Base-by-base conservation (phyloP, 2,329 filamentous ascomycete species). In the Cordyceps militaris region DNA sequence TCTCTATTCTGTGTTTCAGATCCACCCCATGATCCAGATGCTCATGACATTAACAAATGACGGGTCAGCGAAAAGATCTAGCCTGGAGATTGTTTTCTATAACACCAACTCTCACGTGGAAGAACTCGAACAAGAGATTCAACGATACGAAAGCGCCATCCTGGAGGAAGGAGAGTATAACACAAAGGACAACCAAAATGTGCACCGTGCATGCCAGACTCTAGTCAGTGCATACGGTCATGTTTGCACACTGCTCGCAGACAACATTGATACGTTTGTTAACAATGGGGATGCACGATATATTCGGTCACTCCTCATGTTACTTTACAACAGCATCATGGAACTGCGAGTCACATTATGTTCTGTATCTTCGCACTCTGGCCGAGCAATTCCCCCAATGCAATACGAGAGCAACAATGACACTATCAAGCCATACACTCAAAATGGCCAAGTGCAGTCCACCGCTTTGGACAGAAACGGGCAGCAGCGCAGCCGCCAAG, bases 271-370 rank as follows among this genome's bases (percentile, higher is more conserved):
- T 65, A 79, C 79, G 1, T 82, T 87, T 65, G 77, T 87, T 57
- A 78, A 84, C 63, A 85, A 86, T 58, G 82, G 82, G 60, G 84
- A 87, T 63, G 82, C 84, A 23, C 79, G 84, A 60, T 87, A 87
- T 66, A 84, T 87, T 65, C 82, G 84, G 48, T 84, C 82, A 3
- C 76, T 87, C 63, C 70, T 87, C 64, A 76, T 85, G 68, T 76
- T 83, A 62, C 74, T 87, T 6, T 87, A 85, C 67, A 85, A 86
- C 63, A 86, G 84, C 68, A 82, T 86, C 60, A 86, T 84, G 77
- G 84, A 87, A 67, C 76, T 87, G 53, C 79, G 83, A 8, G 81
- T 82, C 3, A 83, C 81, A 0, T 70, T 79, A 13, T 71, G 73
- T 5, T 69, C 69, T 62, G 57, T 73, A 52, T 57, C 67, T 60